A percentile compares a stretch with the other conserved stretches of the same genome.
Evolutionary conservation across 2,329 filamentous ascomycete species (phyloP).

Genomic region (Aspergillus tanneri): DNA sequence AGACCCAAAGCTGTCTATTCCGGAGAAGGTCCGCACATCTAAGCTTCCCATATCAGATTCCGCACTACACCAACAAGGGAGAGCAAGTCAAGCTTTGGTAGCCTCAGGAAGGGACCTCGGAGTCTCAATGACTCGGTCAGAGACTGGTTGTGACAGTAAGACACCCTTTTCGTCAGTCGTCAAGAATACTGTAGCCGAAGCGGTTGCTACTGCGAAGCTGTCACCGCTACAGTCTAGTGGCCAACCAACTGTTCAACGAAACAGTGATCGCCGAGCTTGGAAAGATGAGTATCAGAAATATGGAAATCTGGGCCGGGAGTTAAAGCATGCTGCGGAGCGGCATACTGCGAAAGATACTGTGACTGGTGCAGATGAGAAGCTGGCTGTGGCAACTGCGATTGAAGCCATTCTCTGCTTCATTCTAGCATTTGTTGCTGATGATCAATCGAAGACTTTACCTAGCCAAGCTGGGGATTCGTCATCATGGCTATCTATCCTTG

Average conservation of each 20-base stretch:
- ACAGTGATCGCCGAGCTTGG: conserved; percentile 43
- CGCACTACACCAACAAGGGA: conserved; percentile 27
- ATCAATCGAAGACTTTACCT: conserved; percentile 37
- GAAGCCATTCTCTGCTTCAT: conserved; percentile 51
- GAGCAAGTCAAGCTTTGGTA: conserved; percentile 29
- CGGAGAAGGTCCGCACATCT: conserved; percentile 40
- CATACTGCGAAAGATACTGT: conserved; percentile 32
- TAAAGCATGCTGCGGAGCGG: conserved; percentile 48
- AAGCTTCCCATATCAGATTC: conserved; percentile 31
- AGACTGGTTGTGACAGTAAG: conserved; percentile 41
- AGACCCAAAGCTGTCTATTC: conserved; percentile 27
- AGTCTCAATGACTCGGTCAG: conserved; percentile 38
- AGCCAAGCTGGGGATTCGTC: conserved; percentile 41
- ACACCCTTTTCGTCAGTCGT: conserved; percentile 36
- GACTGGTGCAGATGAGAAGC: conserved; percentile 35
- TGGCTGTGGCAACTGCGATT: conserved; percentile 41
- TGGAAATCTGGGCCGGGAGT: conserved; percentile 43
- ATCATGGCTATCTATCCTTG: conserved; percentile 49
- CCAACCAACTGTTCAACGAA: conserved; percentile 25
- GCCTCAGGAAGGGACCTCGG: conserved; percentile 48
- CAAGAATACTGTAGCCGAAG: conserved; percentile 30
- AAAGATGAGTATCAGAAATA: conserved; percentile 45
- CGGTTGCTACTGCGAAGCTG: conserved; percentile 24
- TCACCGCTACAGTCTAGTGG: conserved; percentile 31
- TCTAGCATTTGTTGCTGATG: conserved; percentile 47